A percentile compares a stretch with the other conserved stretches of the same genome.
Evolutionary conservation across 2,329 filamentous ascomycete species (phyloP).

Genomic region (Diplodia seriata): DNA sequence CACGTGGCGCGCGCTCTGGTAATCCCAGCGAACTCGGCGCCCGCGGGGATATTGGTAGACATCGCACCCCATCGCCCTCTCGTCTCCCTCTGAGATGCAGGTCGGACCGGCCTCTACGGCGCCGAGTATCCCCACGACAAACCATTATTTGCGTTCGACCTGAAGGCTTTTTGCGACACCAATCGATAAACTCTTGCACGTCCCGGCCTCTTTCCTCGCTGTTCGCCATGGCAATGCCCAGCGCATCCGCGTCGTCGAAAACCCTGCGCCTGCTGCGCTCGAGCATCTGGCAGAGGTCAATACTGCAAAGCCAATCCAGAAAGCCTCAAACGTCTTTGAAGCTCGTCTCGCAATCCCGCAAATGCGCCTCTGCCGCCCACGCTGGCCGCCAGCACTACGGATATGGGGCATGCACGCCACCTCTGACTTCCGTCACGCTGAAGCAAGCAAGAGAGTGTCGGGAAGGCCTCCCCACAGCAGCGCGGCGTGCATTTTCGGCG

Average conservation of each 20-base stretch:
- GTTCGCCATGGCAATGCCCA: conserved; percentile 40
- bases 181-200: background rate
- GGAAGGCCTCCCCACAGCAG: background rate
- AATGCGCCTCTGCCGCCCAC: conserved; percentile 30
- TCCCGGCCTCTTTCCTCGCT: conserved; percentile 3
- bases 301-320: conserved; percentile 37
- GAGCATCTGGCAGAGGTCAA: conserved; percentile 45
- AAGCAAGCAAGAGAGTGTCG: background rate
- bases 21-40: conserved; percentile 31
- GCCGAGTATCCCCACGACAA: background rate
- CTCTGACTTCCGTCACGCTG: too few species aligned
- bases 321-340: conserved; percentile 22
- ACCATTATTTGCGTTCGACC: background rate
- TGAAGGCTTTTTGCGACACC: background rate
- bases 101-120: background rate
- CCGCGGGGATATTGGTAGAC: background rate
- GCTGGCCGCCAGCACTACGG: background rate
- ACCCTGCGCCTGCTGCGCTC: conserved; percentile 51
- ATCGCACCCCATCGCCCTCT: conserved; percentile 18
- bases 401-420: background rate
- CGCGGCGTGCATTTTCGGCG: conserved; percentile 66
- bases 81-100: conserved; percentile 1
- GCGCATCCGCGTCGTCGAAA: conserved; percentile 39
- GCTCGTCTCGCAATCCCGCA: conserved; percentile 33
- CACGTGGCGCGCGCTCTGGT: conserved; percentile 16